Percentiles rank a stretch among this genome's conserved stretches.
Conservation (phyloP, 139 green algal genomes). For the Zygnema circumcarinatum region DNA sequence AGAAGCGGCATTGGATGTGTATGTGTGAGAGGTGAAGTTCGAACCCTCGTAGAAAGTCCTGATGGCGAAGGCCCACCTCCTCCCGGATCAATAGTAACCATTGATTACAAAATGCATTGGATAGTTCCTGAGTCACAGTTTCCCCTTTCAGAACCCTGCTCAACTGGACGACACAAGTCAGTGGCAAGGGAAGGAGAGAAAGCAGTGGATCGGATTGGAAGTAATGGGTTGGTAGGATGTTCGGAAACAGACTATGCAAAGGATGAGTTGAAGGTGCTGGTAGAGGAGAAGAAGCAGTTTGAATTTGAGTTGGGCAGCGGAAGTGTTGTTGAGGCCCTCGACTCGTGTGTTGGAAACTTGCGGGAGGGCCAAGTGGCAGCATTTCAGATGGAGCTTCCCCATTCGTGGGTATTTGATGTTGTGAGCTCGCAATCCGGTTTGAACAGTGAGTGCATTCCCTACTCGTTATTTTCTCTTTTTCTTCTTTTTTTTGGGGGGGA, state of each 20-base stretch:
- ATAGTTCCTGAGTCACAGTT: background rate
- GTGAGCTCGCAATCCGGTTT: too few relatives aligned
- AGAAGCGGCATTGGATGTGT: background rate
- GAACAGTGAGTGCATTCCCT: too few relatives aligned
- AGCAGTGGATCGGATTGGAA: background rate
- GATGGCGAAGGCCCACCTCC: background rate
- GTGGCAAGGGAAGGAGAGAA: background rate
- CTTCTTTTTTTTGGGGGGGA: too few relatives aligned
- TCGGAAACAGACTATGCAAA: background rate
- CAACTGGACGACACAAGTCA: background rate
- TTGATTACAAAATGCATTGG: conserved; percentile 21
- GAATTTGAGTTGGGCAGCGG: conserved; percentile 34
- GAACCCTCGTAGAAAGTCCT: background rate
- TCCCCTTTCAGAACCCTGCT: background rate
- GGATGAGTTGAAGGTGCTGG: background rate
- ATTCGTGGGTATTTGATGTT: conserved; percentile 8
- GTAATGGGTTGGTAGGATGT: background rate
- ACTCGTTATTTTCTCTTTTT: too few relatives aligned
- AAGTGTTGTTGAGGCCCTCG: background rate
- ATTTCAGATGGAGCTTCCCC: conserved; percentile 16
- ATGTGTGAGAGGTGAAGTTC: background rate
- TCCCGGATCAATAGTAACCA: background rate
- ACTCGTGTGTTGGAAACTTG: conserved; percentile 17
- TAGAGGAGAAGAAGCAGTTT: conserved; percentile 15
- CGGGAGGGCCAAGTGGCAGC: background rate